A percentile compares a stretch with the other conserved stretches of the same genome.
Evolutionary conservation across 805 yeast genomes (phyloP).

Genomic region (Hanseniaspora pseudoguilliermondii): DNA sequence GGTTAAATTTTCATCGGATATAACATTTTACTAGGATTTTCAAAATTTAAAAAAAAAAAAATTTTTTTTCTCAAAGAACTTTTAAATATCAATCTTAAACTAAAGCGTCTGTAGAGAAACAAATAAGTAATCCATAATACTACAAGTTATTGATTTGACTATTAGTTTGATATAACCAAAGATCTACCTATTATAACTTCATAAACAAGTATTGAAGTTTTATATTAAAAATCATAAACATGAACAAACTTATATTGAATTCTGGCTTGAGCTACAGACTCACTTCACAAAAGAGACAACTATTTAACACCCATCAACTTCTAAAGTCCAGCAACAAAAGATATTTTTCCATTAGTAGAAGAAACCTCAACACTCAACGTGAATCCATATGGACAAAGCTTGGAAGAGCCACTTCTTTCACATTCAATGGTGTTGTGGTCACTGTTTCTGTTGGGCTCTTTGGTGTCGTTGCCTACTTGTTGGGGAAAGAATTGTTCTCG

Average conservation of each 20-base stretch:
- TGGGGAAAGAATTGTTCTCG: constrained; percentile 65
- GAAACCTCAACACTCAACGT: constrained; percentile 19
- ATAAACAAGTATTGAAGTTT: background rate
- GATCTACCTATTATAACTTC: background rate
- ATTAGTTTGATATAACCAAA: background rate
- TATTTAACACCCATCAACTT: background rate
- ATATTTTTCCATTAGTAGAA: background rate
- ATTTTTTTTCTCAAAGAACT: background rate
- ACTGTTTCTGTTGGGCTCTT: constrained; percentile 60
- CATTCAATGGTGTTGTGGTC: constrained; percentile 48
- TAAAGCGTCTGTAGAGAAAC: too few species aligned
- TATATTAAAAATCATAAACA: background rate
- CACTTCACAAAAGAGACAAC: background rate
- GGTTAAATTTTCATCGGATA: background rate
- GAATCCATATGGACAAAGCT: constrained; percentile 35
- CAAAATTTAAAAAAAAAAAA: background rate
- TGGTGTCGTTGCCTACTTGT: constrained; percentile 54
- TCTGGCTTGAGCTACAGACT: background rate
- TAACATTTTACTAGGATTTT: background rate
- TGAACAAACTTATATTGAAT: background rate
- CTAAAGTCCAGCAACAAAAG: background rate
- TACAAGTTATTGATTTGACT: background rate
- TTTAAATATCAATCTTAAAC: too few species aligned
- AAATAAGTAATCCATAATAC: background rate
- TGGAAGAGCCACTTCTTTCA: constrained; percentile 47